Conservation (phyloP, 177 flowering plant genomes). For the Vitis hybrid region DNA sequence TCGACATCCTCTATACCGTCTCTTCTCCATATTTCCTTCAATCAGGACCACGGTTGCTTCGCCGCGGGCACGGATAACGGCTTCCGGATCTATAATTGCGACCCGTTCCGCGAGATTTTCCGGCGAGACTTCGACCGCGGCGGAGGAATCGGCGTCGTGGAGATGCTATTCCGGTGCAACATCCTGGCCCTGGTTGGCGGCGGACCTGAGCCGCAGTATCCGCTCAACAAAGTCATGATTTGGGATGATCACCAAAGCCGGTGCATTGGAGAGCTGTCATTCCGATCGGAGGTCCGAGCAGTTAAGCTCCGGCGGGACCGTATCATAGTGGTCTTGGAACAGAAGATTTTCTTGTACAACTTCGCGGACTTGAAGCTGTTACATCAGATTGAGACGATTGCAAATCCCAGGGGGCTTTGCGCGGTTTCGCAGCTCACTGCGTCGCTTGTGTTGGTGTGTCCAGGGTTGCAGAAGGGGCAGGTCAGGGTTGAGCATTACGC, state of each 20-base stretch:
- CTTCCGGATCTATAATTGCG: slow-evolving; percentile 51
- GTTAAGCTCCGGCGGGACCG: slow-evolving; percentile 50
- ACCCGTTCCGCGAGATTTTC: slow-evolving; percentile 51
- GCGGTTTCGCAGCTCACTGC: slow-evolving; percentile 42
- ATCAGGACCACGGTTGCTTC: slow-evolving; percentile 53
- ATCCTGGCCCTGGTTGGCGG: slow-evolving; percentile 56
- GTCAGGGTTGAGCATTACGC: slow-evolving; percentile 56
- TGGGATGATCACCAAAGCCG: slow-evolving; percentile 60
- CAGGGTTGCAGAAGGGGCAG: slow-evolving; percentile 58
- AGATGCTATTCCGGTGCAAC: slow-evolving; percentile 57
- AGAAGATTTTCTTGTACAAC: slow-evolving; percentile 52
- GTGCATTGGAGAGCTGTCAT: slow-evolving; percentile 57
- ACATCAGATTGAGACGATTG: slow-evolving; percentile 57
- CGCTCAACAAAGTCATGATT: slow-evolving; percentile 57
- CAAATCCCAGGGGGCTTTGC: slow-evolving; percentile 59
- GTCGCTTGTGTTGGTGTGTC: slow-evolving; percentile 48
- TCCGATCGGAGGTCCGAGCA: slow-evolving; percentile 48
- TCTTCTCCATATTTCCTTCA: slow-evolving; percentile 50
- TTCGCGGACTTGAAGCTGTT: slow-evolving; percentile 51
- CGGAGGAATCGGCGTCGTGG: slow-evolving; percentile 51
- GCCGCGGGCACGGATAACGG: slow-evolving; percentile 49
- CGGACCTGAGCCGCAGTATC: slow-evolving; percentile 51
- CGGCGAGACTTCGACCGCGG: slow-evolving; percentile 45
- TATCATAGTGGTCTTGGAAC: slow-evolving; percentile 47
- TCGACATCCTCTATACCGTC: slow-evolving; percentile 1